Percentiles rank a stretch among this genome's conserved stretches.
These are phyloP conservation scores for Puccinia novopanici DNA, from an alignment of 1,284 basidiomycete genomes.

Conservation along the genomic window DNA sequence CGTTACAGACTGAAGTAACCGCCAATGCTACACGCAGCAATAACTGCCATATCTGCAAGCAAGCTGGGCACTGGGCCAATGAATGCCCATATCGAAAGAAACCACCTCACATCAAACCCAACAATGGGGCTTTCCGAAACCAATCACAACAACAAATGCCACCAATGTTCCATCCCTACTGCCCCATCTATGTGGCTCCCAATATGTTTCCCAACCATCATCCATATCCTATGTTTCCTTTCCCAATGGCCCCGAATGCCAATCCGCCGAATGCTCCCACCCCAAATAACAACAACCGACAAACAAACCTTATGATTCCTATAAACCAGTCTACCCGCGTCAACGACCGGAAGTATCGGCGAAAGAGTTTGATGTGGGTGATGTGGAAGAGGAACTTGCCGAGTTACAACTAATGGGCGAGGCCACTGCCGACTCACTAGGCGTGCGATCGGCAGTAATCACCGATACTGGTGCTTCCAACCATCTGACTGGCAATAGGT, in stretches of 20 bases:
- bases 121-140: too few relatives aligned
- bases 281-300: too few relatives aligned
- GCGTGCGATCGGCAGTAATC: background rate
- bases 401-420: background rate
- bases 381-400: background rate
- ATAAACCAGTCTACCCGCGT: background rate
- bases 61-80: background rate
- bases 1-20: too few relatives aligned
- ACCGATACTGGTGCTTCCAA: background rate
- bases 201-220: too few relatives aligned
- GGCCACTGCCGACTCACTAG: background rate
- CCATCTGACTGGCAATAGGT: conserved; percentile 3
- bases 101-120: background rate
- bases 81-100: background rate
- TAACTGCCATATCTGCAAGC: too few relatives aligned
- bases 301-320: background rate
- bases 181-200: too few relatives aligned
- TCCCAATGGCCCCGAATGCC: too few relatives aligned
- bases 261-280: too few relatives aligned
- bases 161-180: too few relatives aligned
- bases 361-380: background rate
- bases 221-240: too few relatives aligned
- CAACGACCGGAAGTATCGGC: background rate
- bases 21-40: too few relatives aligned
- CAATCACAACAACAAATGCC: too few relatives aligned